Percentiles rank a stretch among this genome's conserved stretches.
Evolutionary conservation across 1,284 basidiomycete species (phyloP).

Genomic region (Rhodotorula sp.): DNA sequence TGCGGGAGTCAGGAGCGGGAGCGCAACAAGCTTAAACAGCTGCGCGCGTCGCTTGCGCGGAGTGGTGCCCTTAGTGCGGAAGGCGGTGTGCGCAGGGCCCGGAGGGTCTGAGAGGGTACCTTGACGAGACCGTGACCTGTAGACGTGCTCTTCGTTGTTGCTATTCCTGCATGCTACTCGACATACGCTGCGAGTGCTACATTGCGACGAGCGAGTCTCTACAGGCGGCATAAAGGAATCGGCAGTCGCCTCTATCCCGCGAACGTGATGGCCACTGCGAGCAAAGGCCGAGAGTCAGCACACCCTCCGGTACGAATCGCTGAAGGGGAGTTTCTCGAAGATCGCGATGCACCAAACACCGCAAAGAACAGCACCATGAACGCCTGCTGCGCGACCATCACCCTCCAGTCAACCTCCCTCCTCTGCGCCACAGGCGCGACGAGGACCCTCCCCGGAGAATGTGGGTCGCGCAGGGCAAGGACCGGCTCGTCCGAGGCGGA

Average conservation of each 20-base stretch:
- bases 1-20: conserved; percentile 11
- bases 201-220: neutral
- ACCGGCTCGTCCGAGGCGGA: neutral
- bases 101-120: neutral
- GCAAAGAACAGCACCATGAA: conserved; percentile 23
- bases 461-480: neutral
- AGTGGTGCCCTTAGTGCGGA: neutral
- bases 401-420: neutral
- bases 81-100: neutral
- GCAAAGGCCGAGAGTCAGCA: neutral
- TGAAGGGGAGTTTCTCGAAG: too few species aligned
- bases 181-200: neutral
- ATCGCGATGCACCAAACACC: conserved; percentile 7
- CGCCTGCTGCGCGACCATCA: conserved; percentile 9
- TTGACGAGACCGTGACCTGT: neutral
- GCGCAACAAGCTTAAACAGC: conserved; percentile 9
- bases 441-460: neutral
- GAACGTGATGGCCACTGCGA: neutral
- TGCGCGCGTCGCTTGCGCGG: conserved; percentile 11
- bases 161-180: neutral
- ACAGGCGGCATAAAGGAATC: neutral
- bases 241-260: neutral
- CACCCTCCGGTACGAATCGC: too few species aligned
- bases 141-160: neutral
- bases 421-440: neutral